These are phyloP conservation scores for Suillus subalutaceus DNA, from an alignment of 768 basidiomycete species.

Conservation along the genomic window DNA sequence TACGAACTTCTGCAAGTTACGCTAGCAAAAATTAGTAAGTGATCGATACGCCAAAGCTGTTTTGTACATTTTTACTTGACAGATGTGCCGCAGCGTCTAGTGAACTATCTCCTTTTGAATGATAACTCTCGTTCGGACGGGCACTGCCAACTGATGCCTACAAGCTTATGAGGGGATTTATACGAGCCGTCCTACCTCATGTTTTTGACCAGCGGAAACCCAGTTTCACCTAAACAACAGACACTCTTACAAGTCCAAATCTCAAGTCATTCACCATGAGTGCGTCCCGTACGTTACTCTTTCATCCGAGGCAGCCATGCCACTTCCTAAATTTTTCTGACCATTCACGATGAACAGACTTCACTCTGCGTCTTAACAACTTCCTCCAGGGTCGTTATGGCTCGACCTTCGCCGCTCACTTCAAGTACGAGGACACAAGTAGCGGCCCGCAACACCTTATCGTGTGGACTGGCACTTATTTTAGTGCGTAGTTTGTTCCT, in stretches of 20 bases:
- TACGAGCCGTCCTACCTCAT: neutral
- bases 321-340: neutral
- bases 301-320: neutral
- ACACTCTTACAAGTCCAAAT: neutral
- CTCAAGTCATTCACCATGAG: neutral
- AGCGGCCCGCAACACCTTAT: neutral
- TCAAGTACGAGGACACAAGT: neutral
- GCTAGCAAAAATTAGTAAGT: neutral
- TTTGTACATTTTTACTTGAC: neutral
- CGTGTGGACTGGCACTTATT: neutral
- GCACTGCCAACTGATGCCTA: neutral
- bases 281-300: neutral
- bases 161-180: neutral
- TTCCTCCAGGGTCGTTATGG: neutral
- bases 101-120: neutral
- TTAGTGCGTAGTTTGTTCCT: neutral
- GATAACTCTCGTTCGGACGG: neutral
- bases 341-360: neutral
- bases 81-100: neutral
- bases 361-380: neutral
- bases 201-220: neutral
- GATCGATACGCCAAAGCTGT: neutral
- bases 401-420: neutral
- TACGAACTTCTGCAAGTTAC: neutral
- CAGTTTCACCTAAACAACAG: neutral